Evolutionary conservation across 768 basidiomycete genomes (phyloP), one percentile per base, ranked within the genome.

Genomic region (Mycena chlorophos): DNA sequence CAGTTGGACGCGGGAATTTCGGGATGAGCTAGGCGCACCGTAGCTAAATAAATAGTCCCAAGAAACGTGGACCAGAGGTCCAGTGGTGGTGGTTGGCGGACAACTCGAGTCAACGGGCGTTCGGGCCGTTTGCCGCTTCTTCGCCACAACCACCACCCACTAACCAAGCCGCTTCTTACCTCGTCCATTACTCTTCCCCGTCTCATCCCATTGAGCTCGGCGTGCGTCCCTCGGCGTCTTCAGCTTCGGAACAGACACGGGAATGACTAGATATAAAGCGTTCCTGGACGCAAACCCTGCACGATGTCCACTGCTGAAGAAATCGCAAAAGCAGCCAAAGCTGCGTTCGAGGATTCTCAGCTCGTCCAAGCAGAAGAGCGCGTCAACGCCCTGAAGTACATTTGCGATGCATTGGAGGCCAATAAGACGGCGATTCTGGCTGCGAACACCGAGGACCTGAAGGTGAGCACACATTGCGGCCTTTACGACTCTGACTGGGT

Each of bases 271-370:
- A 27, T 28, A 46, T 46, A 46, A 46, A 46, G 45, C 23, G 23
- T 6, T 23, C 22, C 45, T 8, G 14, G 12, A 43, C 40, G 40
- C 45, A 6, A 25, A 25, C 45, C 5, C 20, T 13, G 12, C 23
- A 25, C 25, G 16, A 58, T 55, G 62, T 63, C 64, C 26, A 67
- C 63, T 43, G 80, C 77, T n/a, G 74, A 78, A 68, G 72, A 69
- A 16, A 87, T 98, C 54, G 97, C 96, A 14, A 81, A 77, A 66
- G 78, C 82, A 2, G 93, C 94, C 22, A 91, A 93, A 68, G 67
- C 72, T 6, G 91, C 96, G 0, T 99, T 96, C 66, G 87, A 94
- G 63, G 79, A 80, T 19, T 94, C 94, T 4, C 96, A 97, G 68
- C 79, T 96, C 20, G 75, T 96, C 51, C 73, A 84, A 20, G 71